Base-by-base conservation (phyloP, 2,329 filamentous ascomycete genomes). In the Drechmeria coniospora region DNA sequence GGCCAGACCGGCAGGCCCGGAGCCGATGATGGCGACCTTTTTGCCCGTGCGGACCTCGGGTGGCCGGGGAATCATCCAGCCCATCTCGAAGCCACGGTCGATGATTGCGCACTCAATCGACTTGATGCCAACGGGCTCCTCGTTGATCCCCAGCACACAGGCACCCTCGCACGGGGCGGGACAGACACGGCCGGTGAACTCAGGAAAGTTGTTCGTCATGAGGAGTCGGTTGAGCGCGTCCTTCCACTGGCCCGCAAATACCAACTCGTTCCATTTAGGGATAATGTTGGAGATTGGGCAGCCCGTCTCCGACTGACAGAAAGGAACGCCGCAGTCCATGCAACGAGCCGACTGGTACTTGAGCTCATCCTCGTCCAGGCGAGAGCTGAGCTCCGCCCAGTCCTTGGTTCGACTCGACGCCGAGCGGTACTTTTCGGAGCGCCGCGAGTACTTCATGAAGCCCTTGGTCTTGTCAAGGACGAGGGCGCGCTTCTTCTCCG, bases 311-410 rank as follows among this genome's bases (percentile, higher is more conserved):
- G 84, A 93, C 55, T 95, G 87, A 45, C 87, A 95, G 68, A 95
- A 95, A 2, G 87, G 87, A 35, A 95, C 86, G 71, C 87, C 87
- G 36, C 87, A 95, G 59, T 95, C 87, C 87, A 95, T 95, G 64
- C 87, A 95, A 39, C 87, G 81, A 35, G 87, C 87, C 25, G 84
- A 79, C 57, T 95, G 87, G 49, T 92, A 94, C 62, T 94, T 94
- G 38, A 94, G 73, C 59, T 93, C 84, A 42, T 94, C 87, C 54
- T 93, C 84, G 39, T 81, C 83, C 26, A 95, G 68, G 32, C 87
- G 79, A 45, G 73, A 73, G 33, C 78, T 90, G 25, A 95, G 68
- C 58, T 95, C 87, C 22, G 79, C 79, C 86, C 86, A 95, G 49
- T 95, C 87, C 50, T 86, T 83, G 36, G 75, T 84, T 42, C 87